phyloP scores from a whole-genome alignment of 2,329 filamentous ascomycete species.

The Aspergillus texensis region DNA sequence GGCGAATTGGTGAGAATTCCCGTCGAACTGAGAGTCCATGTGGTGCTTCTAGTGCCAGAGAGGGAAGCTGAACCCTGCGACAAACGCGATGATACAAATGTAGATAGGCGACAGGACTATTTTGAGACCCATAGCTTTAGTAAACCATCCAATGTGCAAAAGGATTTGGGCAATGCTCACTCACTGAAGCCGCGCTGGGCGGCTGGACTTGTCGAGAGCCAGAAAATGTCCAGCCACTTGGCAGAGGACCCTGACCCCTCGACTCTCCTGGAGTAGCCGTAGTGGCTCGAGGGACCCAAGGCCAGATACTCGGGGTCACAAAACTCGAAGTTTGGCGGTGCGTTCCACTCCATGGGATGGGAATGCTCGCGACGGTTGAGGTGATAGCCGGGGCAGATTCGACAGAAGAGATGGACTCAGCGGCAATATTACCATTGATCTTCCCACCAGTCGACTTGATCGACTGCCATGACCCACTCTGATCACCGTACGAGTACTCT shows the following conservation, averaged over 20 bases:
- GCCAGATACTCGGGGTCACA: constrained; percentile 64
- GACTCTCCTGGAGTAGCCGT: constrained; percentile 52
- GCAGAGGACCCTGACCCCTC: constrained; percentile 55
- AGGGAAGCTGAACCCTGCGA: constrained; percentile 49
- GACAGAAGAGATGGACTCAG: constrained; percentile 42
- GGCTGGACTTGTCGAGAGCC: constrained; percentile 78
- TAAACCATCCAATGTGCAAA: constrained; percentile 17
- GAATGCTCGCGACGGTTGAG: constrained; percentile 62
- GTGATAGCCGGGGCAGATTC: constrained; percentile 63
- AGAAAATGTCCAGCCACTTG: constrained; percentile 79
- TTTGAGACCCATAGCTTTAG: constrained; percentile 28
- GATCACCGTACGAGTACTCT: constrained; percentile 79
- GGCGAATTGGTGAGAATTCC: background rate
- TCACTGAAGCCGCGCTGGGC: constrained; percentile 67
- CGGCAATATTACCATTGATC: constrained; percentile 66
- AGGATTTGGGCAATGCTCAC: constrained; percentile 53
- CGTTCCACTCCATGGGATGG: constrained; percentile 66
- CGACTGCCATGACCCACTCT: constrained; percentile 75
- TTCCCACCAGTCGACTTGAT: constrained; percentile 79
- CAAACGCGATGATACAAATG: constrained; percentile 52
- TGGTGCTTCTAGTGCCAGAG: constrained; percentile 47
- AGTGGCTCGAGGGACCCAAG: constrained; percentile 63
- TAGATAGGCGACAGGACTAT: constrained; percentile 46
- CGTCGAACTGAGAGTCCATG: constrained; percentile 12
- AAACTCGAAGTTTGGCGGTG: constrained; percentile 49